These are phyloP conservation scores for Lentithecium fluviatile DNA, from an alignment of 495 filamentous ascomycete species.

Conservation along the genomic window DNA sequence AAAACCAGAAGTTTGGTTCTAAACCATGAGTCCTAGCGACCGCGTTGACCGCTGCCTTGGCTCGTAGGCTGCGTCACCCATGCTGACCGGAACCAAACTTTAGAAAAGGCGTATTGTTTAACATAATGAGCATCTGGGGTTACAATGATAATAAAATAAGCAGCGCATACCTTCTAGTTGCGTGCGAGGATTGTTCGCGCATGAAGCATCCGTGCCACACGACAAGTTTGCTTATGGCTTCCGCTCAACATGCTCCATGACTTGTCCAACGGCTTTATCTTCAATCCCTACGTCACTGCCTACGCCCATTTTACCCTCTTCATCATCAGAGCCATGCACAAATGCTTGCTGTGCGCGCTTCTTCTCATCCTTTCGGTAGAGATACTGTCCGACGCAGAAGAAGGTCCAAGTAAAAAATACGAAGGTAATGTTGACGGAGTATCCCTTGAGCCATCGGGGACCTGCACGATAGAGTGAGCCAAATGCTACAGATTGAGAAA, in stretches of 20 bases:
- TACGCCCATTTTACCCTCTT: conserved; percentile 19
- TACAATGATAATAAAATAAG: too few species aligned
- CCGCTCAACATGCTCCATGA: conserved; percentile 23
- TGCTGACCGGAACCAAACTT: too few species aligned
- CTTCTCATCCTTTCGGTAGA: conserved; percentile 21
- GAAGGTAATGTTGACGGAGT: conserved; percentile 25
- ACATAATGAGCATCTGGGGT: too few species aligned
- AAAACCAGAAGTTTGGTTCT: too few species aligned
- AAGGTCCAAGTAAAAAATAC: conserved; percentile 24
- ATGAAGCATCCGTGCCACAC: too few species aligned
- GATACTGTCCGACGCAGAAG: conserved; percentile 20
- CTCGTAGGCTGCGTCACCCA: too few species aligned
- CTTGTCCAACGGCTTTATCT: conserved; percentile 22
- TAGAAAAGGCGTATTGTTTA: too few species aligned
- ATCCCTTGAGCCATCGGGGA: conserved; percentile 18
- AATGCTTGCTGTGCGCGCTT: conserved; percentile 6
- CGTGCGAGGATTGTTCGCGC: too few species aligned
- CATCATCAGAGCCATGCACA: conserved; percentile 4
- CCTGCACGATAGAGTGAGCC: conserved; percentile 1
- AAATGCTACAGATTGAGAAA: neutral
- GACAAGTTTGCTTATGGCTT: neutral
- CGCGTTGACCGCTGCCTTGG: too few species aligned
- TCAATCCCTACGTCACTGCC: neutral
- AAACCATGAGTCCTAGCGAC: too few species aligned
- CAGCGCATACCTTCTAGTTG: too few species aligned